A percentile compares a stretch with the other conserved stretches of the same genome.
Evolutionary conservation across 176 grass and related monocot genomes (phyloP).

Genomic region (Carex cristatella): DNA sequence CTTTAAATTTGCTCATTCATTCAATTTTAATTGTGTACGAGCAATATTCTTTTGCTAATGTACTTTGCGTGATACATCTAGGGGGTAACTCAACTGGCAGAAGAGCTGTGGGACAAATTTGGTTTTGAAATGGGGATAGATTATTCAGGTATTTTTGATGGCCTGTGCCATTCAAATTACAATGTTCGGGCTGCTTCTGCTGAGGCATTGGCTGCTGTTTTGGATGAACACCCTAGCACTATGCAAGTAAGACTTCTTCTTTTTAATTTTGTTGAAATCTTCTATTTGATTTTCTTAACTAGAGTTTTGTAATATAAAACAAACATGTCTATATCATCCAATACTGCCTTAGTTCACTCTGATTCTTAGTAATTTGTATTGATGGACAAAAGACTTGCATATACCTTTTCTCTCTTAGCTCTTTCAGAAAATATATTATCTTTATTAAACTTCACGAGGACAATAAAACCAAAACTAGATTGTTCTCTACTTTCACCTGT

Average conservation of each 20-base stretch:
- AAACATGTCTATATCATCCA: not conserved
- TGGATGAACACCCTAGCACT: slow-evolving; percentile 83
- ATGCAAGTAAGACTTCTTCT: slow-evolving; percentile 56
- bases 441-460: not conserved
- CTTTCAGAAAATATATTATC: not conserved
- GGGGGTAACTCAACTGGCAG: slow-evolving; percentile 82
- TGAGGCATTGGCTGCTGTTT: slow-evolving; percentile 83
- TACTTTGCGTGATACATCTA: slow-evolving; percentile 34
- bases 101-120: slow-evolving; percentile 88
- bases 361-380: not conserved
- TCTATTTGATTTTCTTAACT: not conserved
- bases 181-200: slow-evolving; percentile 84
- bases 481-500: not conserved
- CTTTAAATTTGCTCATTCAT: not conserved
- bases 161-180: slow-evolving; percentile 79
- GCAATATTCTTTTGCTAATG: slow-evolving; percentile 26
- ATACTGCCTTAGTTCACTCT: not conserved
- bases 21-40: not conserved
- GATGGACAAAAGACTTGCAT: not conserved
- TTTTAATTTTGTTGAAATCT: not conserved
- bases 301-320: not conserved
- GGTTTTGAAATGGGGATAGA: slow-evolving; percentile 76
- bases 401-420: not conserved
- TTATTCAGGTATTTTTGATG: slow-evolving; percentile 79
- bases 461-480: not conserved